Conservation (phyloP, 805 yeast genomes). For the Kodamaea sagamina region DNA sequence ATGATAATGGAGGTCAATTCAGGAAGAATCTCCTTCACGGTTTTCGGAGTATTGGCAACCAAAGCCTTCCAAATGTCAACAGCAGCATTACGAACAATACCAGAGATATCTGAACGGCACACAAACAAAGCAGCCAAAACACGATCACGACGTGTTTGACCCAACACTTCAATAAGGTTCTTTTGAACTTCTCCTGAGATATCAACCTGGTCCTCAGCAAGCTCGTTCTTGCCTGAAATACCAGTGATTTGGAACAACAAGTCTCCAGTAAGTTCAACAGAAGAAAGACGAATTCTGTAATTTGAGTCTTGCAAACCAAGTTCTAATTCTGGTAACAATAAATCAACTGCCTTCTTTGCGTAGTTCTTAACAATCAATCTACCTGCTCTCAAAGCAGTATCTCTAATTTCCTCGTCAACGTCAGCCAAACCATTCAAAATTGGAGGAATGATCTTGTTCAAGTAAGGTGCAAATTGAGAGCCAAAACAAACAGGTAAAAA, state of each 20-base stretch:
- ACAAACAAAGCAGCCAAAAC: conserved; percentile 83
- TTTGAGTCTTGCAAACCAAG: conserved; percentile 79
- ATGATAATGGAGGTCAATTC: conserved; percentile 78
- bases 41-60: conserved; percentile 93
- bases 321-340: conserved; percentile 91
- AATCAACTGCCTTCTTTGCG: conserved; percentile 89
- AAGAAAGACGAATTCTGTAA: conserved; percentile 86
- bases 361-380: conserved; percentile 87
- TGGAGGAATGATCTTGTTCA: conserved; percentile 85
- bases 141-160: conserved; percentile 84
- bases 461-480: conserved; percentile 84
- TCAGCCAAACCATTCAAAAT: conserved; percentile 91
- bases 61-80: conserved; percentile 96
- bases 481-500: conserved; percentile 96
- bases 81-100: conserved; percentile 84
- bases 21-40: conserved; percentile 89
- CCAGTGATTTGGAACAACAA: conserved; percentile 93
- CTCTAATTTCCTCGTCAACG: conserved; percentile 80
- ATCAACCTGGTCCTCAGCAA: conserved; percentile 55
- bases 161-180: conserved; percentile 74
- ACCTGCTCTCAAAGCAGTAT: conserved; percentile 89
- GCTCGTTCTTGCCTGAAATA: conserved; percentile 73
- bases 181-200: conserved; percentile 54
- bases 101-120: conserved; percentile 89
- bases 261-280: conserved; percentile 95